Evolutionary conservation across 345 rosid genomes (phyloP), one percentile per base, ranked within the genome.

Genomic region (Punica granatum): DNA sequence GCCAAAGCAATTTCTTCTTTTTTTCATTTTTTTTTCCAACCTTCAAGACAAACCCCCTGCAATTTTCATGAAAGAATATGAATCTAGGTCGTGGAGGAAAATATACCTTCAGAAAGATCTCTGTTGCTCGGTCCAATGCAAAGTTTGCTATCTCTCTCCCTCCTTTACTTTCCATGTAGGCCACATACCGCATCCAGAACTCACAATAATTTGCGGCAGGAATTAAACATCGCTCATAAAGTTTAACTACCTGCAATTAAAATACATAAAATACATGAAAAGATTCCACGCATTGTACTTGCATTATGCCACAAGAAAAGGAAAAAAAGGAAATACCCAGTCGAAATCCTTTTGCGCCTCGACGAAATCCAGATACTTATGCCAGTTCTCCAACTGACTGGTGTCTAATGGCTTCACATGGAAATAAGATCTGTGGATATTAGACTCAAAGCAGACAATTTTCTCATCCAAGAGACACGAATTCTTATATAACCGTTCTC

Each of bases 181-280:
- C 90, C 82, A 84, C 93, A 72, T 90, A 92, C 41, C 97, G 96
- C 75, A 92, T 83, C 98, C 98, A 92, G 66, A 90, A 86, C 76
- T 88, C 96, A 35, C 89, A 80, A 72, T 84, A 87, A 82, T 80
- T 81, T 61, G 96, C 93, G 60, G 97, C 91, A 60, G 98, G 92
- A 74, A 92, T 81, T 74, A 92, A 79, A 84, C 98, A 92, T 74
- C 93, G 83, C 85, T 88, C 97, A 41, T 86, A 90, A 65, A 92
- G 91, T 77, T 88, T 88, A 73, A 88, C 85, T 72, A 84, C 90
- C 97, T 92, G 78, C 64, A 66, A 66, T 33, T 48, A 43, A 41
- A 30, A 44, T 10, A 48, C 6, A 35, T 68, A 12, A 23, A 33
- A 14, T n/a, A 13, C 10, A 10, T 23, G 14, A 19, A 15, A 35